Evolutionary conservation across 345 rosid species (phyloP).

Genomic region (Combretum micranthum): DNA sequence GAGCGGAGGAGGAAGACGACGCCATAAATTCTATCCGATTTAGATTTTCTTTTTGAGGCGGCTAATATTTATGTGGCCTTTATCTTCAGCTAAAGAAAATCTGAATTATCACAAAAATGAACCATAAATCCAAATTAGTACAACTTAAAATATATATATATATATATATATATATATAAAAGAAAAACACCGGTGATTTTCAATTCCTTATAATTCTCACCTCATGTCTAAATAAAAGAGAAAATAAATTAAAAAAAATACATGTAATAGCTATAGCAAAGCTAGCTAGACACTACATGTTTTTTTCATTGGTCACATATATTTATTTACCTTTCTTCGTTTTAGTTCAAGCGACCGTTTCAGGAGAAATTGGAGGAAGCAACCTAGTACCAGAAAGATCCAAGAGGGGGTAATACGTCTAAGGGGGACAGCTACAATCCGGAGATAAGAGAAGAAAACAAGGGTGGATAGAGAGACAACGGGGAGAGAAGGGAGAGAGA

Average conservation of each 20-base stretch:
- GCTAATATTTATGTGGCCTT: constrained; percentile 3
- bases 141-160: too few species aligned
- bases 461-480: constrained; percentile 9
- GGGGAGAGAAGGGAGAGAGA: constrained; percentile 1
- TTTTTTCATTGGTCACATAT: too few species aligned
- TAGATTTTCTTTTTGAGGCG: not conserved
- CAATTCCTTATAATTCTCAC: too few species aligned
- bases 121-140: not conserved
- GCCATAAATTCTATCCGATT: constrained; percentile 20
- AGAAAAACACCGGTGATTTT: too few species aligned
- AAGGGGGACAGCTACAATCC: constrained; percentile 46
- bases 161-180: too few species aligned
- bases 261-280: too few species aligned
- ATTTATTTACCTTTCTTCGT: too few species aligned
- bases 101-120: constrained; percentile 10
- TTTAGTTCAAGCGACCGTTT: not conserved
- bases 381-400: constrained; percentile 18
- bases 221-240: too few species aligned
- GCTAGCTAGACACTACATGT: too few species aligned
- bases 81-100: constrained; percentile 13
- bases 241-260: too few species aligned
- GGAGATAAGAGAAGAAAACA: constrained; percentile 41
- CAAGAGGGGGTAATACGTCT: constrained; percentile 20
- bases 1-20: constrained; percentile 30
- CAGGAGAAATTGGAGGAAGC: not conserved